These are phyloP conservation scores for Prosopis cineraria DNA, from an alignment of 306 rosid species.

Conservation along the genomic window DNA sequence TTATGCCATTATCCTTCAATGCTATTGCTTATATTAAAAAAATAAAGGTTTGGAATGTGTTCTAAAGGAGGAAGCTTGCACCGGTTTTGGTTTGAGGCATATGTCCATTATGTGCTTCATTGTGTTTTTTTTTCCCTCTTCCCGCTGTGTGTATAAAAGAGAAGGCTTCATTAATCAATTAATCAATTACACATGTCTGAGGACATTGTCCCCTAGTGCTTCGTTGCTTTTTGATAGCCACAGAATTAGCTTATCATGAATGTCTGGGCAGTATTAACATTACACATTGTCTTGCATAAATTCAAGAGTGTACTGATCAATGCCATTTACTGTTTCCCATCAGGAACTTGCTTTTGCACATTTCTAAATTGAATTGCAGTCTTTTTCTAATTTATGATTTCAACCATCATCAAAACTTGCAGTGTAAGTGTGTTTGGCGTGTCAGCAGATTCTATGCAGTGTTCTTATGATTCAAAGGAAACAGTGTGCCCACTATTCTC, in stretches of 20 bases:
- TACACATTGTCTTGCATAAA: neutral
- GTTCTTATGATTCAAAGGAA: constrained; percentile 88
- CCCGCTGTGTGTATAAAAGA: neutral
- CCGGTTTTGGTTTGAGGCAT: neutral
- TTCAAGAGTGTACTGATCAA: neutral
- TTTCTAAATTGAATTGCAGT: neutral
- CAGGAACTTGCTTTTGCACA: neutral
- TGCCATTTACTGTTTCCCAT: neutral
- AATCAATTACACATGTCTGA: neutral
- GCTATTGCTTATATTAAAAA: neutral
- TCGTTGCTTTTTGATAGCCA: constrained; percentile 13
- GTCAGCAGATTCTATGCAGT: constrained; percentile 97
- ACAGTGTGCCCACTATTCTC: constrained; percentile 90
- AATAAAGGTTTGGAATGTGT: neutral
- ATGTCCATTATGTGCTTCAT: neutral
- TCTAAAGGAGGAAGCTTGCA: neutral
- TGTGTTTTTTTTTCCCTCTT: too few relatives aligned
- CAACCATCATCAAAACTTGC: constrained; percentile 33
- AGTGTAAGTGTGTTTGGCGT: constrained; percentile 96
- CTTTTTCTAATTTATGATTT: constrained; percentile 27
- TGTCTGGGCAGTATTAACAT: neutral
- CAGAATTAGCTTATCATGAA: neutral
- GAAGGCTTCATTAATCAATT: neutral
- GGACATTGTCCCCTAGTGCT: neutral
- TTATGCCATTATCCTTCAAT: constrained; percentile 18